These are phyloP conservation scores for Candida sanyaensis DNA, from an alignment of 1,139 yeast genomes.

Conservation along the genomic window DNA sequence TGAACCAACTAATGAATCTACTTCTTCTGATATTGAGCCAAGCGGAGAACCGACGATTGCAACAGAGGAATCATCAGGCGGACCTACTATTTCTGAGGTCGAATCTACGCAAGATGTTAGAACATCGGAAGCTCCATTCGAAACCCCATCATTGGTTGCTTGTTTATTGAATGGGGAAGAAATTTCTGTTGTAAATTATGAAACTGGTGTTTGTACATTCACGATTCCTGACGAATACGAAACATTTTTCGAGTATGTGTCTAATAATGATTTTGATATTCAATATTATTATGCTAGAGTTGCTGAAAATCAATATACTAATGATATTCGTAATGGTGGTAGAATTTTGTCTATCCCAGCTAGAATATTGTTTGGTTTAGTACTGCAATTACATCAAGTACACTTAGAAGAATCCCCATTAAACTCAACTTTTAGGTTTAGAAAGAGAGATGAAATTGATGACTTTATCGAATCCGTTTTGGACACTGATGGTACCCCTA, in stretches of 20 bases:
- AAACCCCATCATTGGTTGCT: constrained; percentile 23
- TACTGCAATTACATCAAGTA: constrained; percentile 32
- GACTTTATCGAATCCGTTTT: constrained; percentile 34
- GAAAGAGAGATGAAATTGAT: constrained; percentile 37
- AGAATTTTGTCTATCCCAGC: constrained; percentile 38
- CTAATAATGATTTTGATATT: constrained; percentile 35
- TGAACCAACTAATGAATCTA: constrained; percentile 1
- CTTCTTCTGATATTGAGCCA: background rate
- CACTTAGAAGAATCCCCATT: constrained; percentile 30
- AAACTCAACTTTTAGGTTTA: constrained; percentile 44
- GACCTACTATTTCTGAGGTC: background rate
- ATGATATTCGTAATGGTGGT: constrained; percentile 40
- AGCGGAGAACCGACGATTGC: background rate
- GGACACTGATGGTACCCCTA: constrained; percentile 28
- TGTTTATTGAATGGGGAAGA: constrained; percentile 36
- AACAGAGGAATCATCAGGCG: background rate
- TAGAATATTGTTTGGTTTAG: constrained; percentile 22
- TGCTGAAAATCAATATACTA: constrained; percentile 28
- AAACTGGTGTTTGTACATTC: constrained; percentile 45
- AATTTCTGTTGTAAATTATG: constrained; percentile 40
- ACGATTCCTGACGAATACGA: constrained; percentile 32
- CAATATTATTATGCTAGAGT: constrained; percentile 40
- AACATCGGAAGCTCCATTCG: background rate
- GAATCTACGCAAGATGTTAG: background rate
- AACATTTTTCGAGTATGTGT: constrained; percentile 26